phyloP scores from a whole-genome alignment of 192 early-diverging fungal species.

The Coemansia sp. region DNA sequence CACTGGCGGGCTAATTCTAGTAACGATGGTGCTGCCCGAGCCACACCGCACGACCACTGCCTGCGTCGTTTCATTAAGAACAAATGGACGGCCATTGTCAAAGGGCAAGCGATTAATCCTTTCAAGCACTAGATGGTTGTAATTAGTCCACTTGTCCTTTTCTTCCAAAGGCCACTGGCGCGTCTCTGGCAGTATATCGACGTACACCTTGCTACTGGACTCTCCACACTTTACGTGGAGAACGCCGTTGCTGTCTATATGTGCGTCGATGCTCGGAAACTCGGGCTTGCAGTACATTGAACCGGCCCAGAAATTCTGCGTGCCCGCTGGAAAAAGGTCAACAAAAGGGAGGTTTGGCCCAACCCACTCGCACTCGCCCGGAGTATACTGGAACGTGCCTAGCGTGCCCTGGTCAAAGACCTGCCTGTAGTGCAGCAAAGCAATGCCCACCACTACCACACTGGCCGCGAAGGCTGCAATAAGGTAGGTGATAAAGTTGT shows the following conservation, averaged over 20 bases:
- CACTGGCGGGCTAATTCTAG: conserved; percentile 27
- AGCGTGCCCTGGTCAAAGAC: conserved; percentile 41
- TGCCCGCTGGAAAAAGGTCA: conserved; percentile 51
- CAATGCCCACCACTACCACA: conserved; percentile 3
- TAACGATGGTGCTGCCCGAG: conserved; percentile 29
- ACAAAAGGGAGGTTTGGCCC: conserved; percentile 51
- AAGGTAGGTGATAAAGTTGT: conserved; percentile 42
- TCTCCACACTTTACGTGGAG: conserved; percentile 29
- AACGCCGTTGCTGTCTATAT: conserved; percentile 30
- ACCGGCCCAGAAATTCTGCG: conserved; percentile 62
- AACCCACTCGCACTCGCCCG: conserved; percentile 50
- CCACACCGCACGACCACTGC: conserved; percentile 51
- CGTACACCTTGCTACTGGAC: background rate
- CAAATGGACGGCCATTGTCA: conserved; percentile 14
- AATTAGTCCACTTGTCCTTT: conserved; percentile 46
- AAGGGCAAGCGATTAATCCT: conserved; percentile 15
- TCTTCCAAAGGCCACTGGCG: conserved; percentile 44
- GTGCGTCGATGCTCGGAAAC: conserved; percentile 30
- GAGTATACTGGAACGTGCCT: conserved; percentile 4
- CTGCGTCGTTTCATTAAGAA: conserved; percentile 33
- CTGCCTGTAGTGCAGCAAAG: conserved; percentile 40
- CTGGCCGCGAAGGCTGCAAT: conserved; percentile 7
- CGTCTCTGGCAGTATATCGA: conserved; percentile 55
- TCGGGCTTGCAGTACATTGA: conserved; percentile 30
- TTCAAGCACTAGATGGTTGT: conserved; percentile 46